These are phyloP conservation scores for Maudiozyma barnettii DNA, from an alignment of 805 yeast genomes.

Conservation along the genomic window DNA sequence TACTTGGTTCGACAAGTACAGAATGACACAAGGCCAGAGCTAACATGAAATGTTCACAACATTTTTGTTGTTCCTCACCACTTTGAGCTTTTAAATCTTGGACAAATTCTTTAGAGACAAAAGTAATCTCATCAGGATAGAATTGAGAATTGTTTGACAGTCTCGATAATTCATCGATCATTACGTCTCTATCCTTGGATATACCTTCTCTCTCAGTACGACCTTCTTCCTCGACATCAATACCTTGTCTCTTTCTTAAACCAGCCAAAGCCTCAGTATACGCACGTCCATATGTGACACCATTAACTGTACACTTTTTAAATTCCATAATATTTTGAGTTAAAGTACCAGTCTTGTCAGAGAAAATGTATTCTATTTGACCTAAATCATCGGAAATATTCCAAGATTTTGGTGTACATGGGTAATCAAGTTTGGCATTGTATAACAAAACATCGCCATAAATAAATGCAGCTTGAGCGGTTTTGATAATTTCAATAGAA, in stretches of 20 bases:
- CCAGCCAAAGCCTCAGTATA: slow-evolving; percentile 81
- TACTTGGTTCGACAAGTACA: slow-evolving; percentile 60
- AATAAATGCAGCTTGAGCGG: slow-evolving; percentile 74
- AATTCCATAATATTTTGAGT: slow-evolving; percentile 83
- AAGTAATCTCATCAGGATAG: slow-evolving; percentile 55
- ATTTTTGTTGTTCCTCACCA: slow-evolving; percentile 39
- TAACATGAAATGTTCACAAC: slow-evolving; percentile 67
- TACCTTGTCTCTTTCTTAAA: slow-evolving; percentile 65
- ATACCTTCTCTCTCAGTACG: slow-evolving; percentile 44
- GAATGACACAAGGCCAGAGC: slow-evolving; percentile 73
- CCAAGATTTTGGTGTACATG: slow-evolving; percentile 82
- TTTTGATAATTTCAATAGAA: slow-evolving; percentile 72
- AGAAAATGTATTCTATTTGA: slow-evolving; percentile 74
- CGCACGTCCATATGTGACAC: slow-evolving; percentile 64
- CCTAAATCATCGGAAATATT: slow-evolving; percentile 79
- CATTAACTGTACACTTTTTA: slow-evolving; percentile 69
- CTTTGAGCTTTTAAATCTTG: slow-evolving; percentile 46
- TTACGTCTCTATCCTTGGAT: slow-evolving; percentile 45
- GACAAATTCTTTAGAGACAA: slow-evolving; percentile 57
- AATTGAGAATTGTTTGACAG: slow-evolving; percentile 33
- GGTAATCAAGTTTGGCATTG: slow-evolving; percentile 59
- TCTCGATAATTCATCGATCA: slow-evolving; percentile 40
- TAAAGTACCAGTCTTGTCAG: slow-evolving; percentile 78
- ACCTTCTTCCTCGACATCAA: slow-evolving; percentile 59
- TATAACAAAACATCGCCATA: slow-evolving; percentile 68